Evolutionary conservation across 83 land plant species (phyloP).

Genomic region (Thuja plicata): DNA sequence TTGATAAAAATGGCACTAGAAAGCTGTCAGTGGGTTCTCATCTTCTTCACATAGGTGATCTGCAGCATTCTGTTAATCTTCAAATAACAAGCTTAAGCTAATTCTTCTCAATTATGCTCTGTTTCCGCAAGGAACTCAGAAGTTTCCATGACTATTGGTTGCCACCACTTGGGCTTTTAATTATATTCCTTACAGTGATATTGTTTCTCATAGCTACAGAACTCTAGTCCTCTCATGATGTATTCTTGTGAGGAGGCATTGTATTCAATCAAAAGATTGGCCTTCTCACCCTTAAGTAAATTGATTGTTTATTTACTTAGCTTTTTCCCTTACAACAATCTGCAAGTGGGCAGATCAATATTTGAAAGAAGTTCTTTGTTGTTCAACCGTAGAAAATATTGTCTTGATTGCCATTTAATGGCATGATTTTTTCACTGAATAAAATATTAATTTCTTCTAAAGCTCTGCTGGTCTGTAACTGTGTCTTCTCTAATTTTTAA

Average conservation of each 20-base stretch:
- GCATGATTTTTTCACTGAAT: not conserved
- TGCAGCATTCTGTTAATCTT: slow-evolving; percentile 43
- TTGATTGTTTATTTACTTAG: not conserved
- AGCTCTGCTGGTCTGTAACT: too few relatives aligned
- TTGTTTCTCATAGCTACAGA: not conserved
- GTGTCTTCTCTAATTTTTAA: too few relatives aligned
- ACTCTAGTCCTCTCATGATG: not conserved
- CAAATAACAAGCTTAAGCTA: slow-evolving; percentile 4
- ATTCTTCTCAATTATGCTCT: not conserved
- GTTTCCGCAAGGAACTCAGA: slow-evolving; percentile 2
- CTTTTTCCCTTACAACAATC: not conserved
- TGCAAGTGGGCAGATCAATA: not conserved
- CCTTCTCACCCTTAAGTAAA: not conserved
- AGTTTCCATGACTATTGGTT: not conserved
- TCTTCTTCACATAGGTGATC: slow-evolving; percentile 43
- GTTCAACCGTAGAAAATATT: not conserved
- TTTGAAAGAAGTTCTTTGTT: not conserved
- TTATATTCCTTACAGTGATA: not conserved
- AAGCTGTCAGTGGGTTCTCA: slow-evolving; percentile 58
- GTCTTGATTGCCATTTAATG: not conserved
- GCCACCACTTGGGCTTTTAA: not conserved
- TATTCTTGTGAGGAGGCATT: not conserved
- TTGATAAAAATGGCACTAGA: slow-evolving; percentile 40
- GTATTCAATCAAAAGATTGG: not conserved
- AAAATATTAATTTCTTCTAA: not conserved